Percentiles rank a stretch among this genome's conserved stretches.
Evolutionary conservation across 2,329 filamentous ascomycete species (phyloP).

Genomic region (Elsinoe necatrix): DNA sequence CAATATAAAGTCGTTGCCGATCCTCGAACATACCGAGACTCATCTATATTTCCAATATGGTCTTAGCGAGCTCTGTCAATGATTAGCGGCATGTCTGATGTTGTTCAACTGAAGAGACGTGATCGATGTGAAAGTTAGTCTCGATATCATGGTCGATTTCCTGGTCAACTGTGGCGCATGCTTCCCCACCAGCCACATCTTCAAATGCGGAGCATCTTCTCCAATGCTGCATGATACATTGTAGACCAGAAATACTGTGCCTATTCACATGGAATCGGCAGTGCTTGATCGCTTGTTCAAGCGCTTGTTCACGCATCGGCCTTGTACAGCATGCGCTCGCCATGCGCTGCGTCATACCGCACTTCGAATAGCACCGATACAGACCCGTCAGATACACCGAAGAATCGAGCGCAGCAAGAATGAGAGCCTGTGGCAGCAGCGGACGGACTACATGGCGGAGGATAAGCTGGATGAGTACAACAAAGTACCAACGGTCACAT

Average conservation of each 20-base stretch:
- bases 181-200: constrained; percentile 5
- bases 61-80: too few species aligned
- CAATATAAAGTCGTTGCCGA: constrained; percentile 15
- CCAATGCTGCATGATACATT: not conserved
- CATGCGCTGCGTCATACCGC: constrained; percentile 16
- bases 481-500: constrained; percentile 74
- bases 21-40: constrained; percentile 3
- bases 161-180: constrained; percentile 5
- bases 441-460: constrained; percentile 62
- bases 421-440: constrained; percentile 78
- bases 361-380: constrained; percentile 14
- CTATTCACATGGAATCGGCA: constrained; percentile 65
- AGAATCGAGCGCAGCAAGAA: constrained; percentile 35
- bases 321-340: constrained; percentile 47
- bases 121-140: not conserved
- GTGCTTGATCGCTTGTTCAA: constrained; percentile 70
- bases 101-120: not conserved
- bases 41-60: not conserved
- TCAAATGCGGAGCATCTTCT: not conserved
- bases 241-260: not conserved
- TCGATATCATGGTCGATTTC: not conserved
- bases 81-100: not conserved
- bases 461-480: constrained; percentile 76
- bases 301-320: constrained; percentile 70
- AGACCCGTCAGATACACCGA: constrained; percentile 13